Conservation (phyloP, 2,329 filamentous ascomycete species). For the Arthrobotrys pseudoclavata region DNA sequence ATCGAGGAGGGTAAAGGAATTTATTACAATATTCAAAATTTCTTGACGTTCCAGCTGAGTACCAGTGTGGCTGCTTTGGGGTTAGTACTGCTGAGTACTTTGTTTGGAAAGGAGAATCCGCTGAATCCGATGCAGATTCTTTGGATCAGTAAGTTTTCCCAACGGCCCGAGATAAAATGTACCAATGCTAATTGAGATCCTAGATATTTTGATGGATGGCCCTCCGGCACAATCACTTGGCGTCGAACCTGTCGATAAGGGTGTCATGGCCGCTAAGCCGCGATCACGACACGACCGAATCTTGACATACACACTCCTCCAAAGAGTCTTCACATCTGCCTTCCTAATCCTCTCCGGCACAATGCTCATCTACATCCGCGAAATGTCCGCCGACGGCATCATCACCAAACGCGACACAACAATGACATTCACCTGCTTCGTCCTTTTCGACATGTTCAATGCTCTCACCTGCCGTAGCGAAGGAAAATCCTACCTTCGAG, state of each 20-base stretch:
- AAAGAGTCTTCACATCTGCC: constrained; percentile 87
- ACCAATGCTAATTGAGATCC: constrained; percentile 62
- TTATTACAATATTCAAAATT: constrained; percentile 99
- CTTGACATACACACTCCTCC: constrained; percentile 84
- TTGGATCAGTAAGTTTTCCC: constrained; percentile 87
- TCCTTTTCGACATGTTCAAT: constrained; percentile 99
- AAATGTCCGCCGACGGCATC: constrained; percentile 85
- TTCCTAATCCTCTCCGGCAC: constrained; percentile 93
- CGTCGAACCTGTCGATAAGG: constrained; percentile 92
- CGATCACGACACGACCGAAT: constrained; percentile 88
- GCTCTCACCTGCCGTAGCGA: constrained; percentile 93
- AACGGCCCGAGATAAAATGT: neutral
- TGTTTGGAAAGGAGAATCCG: constrained; percentile 92
- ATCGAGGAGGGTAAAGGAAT: constrained; percentile 99
- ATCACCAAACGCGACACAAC: constrained; percentile 96
- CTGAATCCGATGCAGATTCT: constrained; percentile 99
- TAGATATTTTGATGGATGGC: constrained; percentile 99
- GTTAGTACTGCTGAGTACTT: constrained; percentile 91
- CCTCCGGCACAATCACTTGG: constrained; percentile 96
- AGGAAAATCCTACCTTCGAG: constrained; percentile 86
- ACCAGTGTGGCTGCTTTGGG: constrained; percentile 94
- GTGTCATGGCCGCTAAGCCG: constrained; percentile 92
- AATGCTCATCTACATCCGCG: constrained; percentile 87
- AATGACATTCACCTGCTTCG: constrained; percentile 99
- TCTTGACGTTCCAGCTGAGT: constrained; percentile 97